phyloP scores from a whole-genome alignment of 495 filamentous ascomycete genomes.

The Xanthoparmelia taractica region DNA sequence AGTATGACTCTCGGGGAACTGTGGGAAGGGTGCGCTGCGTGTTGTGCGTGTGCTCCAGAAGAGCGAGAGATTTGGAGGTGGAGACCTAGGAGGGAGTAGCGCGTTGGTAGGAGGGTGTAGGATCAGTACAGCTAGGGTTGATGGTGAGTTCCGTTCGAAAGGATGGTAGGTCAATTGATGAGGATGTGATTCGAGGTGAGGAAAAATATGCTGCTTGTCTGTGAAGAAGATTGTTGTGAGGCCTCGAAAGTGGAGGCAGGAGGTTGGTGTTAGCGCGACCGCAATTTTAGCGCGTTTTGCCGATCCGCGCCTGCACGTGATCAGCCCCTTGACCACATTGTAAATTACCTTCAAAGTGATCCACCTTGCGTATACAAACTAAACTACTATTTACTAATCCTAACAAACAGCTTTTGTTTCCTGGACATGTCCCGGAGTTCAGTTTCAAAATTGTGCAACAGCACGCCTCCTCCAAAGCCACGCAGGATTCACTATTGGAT shows the following conservation, averaged over 20 bases:
- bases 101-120: background rate
- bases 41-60: constrained; percentile 28
- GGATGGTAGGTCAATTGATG: constrained; percentile 11
- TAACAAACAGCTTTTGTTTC: no score
- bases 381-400: no score
- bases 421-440: no score
- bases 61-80: constrained; percentile 35
- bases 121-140: background rate
- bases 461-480: no score
- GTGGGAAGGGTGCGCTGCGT: constrained; percentile 58
- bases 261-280: background rate
- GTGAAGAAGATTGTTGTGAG: background rate
- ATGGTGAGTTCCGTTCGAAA: background rate
- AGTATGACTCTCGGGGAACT: constrained; percentile 61
- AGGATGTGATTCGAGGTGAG: background rate
- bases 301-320: constrained; percentile 8
- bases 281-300: constrained; percentile 3
- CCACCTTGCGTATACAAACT: no score
- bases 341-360: no score
- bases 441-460: no score
- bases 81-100: constrained; percentile 22
- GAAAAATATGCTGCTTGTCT: background rate
- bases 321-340: background rate
- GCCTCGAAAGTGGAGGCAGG: constrained; percentile 4
- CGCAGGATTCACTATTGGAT: no score